phyloP scores from a whole-genome alignment of 345 rosid species.

The Citrus trifoliata region DNA sequence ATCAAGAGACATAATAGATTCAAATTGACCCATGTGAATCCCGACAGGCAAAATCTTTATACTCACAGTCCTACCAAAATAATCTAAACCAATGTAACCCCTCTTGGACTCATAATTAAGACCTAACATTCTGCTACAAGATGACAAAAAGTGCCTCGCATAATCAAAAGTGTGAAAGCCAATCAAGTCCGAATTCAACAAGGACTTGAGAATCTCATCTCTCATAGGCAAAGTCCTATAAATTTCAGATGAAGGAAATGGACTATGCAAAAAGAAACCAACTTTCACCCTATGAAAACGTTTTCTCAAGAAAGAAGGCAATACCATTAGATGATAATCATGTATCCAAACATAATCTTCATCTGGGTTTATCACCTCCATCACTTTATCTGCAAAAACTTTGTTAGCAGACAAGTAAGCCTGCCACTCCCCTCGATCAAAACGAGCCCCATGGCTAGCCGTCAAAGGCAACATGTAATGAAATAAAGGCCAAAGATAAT shows the following conservation, averaged over 20 bases:
- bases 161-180: slow-evolving; percentile 90
- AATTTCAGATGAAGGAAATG: slow-evolving; percentile 78
- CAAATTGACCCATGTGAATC: slow-evolving; percentile 73
- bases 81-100: slow-evolving; percentile 83
- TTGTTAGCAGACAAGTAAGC: slow-evolving; percentile 65
- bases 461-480: slow-evolving; percentile 68
- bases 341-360: slow-evolving; percentile 83
- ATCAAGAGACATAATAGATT: slow-evolving; percentile 37
- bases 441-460: slow-evolving; percentile 49
- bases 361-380: slow-evolving; percentile 55
- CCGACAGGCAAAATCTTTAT: slow-evolving; percentile 77
- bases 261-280: slow-evolving; percentile 72
- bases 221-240: slow-evolving; percentile 66
- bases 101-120: slow-evolving; percentile 72
- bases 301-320: slow-evolving; percentile 71
- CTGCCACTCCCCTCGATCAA: slow-evolving; percentile 52
- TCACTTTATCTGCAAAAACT: slow-evolving; percentile 62
- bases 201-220: slow-evolving; percentile 63
- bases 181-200: slow-evolving; percentile 75
- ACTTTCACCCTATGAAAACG: slow-evolving; percentile 49
- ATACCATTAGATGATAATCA: slow-evolving; percentile 77
- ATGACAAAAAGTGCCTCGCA: slow-evolving; percentile 82
- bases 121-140: slow-evolving; percentile 82
- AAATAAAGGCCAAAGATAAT: slow-evolving; percentile 83
- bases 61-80: slow-evolving; percentile 69